Base-by-base conservation (phyloP, 345 rosid genomes). In the Salix brachista region DNA sequence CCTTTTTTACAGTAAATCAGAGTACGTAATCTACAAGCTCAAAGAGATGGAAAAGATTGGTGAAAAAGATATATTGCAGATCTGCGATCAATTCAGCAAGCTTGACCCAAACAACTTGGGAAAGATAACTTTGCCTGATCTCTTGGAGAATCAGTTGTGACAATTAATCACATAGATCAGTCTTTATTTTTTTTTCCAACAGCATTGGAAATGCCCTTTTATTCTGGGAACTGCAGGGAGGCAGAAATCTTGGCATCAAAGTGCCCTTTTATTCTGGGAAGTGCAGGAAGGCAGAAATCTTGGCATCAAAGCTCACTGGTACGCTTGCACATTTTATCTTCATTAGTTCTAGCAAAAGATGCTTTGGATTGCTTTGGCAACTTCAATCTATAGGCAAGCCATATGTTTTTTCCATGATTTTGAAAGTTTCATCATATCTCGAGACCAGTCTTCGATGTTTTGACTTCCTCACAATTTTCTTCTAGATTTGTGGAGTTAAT, bases 1-100 rank as follows among this genome's bases (percentile, higher is more conserved):
- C 30, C 21, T 44, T 77, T 52, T 36, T 52, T 52, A 46, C 89
- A 90, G 98, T 71, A 91, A 89, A 84, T 89, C 92, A 1, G 95
- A 94, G 71, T 94, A 88, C 72, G 87, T 91, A 16, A 74, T 90
- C 67, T 87, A 77, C 86, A 89, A 91, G 87, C 97, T 94, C 37
- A 90, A 88, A 81, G 97, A 93, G 72, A 87, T 84, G 91, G 91
- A 91, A 58, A 89, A 82, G 85, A 80, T 94, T 9, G 83, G 66
- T 34, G 90, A 89, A 75, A 90, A 86, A 67, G 94, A 94, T 54
- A 77, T 94, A 76, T 18, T 81, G 73, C 87, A 75, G 86, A 82
- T 90, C 67, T 82, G 90, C 72, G 58, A 75, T 67, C 90, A 91
- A 81, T 91, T 90, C 84, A 87, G 72, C 85, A 91, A 87, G 85